These are phyloP conservation scores for Didymella exigua DNA, from an alignment of 2,329 filamentous ascomycete genomes.

Conservation along the genomic window DNA sequence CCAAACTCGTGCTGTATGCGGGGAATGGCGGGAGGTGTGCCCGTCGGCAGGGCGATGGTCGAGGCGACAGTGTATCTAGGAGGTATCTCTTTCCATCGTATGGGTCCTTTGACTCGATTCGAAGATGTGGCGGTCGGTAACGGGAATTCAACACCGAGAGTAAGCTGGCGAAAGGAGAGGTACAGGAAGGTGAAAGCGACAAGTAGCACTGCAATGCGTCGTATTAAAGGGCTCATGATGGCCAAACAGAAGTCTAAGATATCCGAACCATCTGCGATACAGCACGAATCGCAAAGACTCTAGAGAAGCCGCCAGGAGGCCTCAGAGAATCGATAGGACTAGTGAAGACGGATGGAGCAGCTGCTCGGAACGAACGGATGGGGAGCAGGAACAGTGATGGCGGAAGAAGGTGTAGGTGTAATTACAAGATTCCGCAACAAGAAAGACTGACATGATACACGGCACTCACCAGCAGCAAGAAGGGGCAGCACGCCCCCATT, in stretches of 20 bases:
- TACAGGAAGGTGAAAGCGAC: conserved; percentile 34
- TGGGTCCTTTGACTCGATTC: conserved; percentile 32
- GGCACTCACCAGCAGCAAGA: not conserved
- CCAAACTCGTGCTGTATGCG: conserved; percentile 47
- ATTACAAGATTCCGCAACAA: not conserved
- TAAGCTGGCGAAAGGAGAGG: conserved; percentile 41
- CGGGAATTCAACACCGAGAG: conserved; percentile 23
- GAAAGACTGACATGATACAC: not conserved
- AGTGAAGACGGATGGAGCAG: not conserved
- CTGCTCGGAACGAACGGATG: conserved; percentile 4
- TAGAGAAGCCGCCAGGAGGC: not conserved
- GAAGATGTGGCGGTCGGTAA: conserved; percentile 34
- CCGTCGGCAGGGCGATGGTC: conserved; percentile 41
- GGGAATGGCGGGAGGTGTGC: conserved; percentile 38
- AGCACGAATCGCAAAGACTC: not conserved
- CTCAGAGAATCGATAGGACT: not conserved
- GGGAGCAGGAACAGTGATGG: not conserved
- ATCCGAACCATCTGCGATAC: conserved; percentile 9
- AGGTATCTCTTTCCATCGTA: conserved; percentile 44
- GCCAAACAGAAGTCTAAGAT: not conserved
- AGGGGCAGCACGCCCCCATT: conserved; percentile 16
- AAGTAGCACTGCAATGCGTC: conserved; percentile 39
- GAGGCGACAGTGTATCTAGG: conserved; percentile 40
- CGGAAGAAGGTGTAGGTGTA: not conserved
- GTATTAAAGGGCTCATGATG: conserved; percentile 37